Percentiles rank a stretch among this genome's conserved stretches.
Evolutionary conservation across 2,329 filamentous ascomycete species (phyloP).

Genomic region (Penicillium sp.): DNA sequence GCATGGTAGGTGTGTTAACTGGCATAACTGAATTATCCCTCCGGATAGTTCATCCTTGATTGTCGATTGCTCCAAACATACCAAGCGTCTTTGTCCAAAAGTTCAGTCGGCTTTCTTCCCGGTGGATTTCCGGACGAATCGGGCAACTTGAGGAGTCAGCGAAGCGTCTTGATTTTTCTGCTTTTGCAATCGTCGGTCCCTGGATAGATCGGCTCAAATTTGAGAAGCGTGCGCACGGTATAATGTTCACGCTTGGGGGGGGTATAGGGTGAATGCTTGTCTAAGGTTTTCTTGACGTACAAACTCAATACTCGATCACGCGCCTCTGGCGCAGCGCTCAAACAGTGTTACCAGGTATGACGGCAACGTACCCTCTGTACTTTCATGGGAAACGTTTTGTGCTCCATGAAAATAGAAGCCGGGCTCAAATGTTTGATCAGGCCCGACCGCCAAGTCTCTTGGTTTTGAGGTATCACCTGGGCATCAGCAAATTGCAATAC

Average conservation of each 20-base stretch:
- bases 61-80: too few species aligned
- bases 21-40: too few species aligned
- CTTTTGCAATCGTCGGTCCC: neutral
- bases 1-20: too few species aligned
- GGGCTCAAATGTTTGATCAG: neutral
- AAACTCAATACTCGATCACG: neutral
- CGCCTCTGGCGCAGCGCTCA: neutral
- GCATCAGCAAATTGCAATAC: neutral
- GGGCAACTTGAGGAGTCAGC: neutral
- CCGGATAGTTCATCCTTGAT: too few species aligned
- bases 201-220: neutral
- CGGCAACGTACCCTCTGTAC: too few species aligned
- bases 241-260: neutral
- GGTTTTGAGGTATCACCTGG: neutral
- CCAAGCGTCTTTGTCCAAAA: too few species aligned
- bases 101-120: too few species aligned
- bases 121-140: too few species aligned
- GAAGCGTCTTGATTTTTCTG: neutral
- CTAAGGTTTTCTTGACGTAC: neutral
- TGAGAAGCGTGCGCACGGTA: neutral
- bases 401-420: neutral
- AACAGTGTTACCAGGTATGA: neutral
- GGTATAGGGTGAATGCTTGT: neutral
- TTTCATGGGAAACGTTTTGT: too few species aligned
- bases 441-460: neutral